Evolutionary conservation across 345 rosid species (phyloP), one percentile per base, ranked within the genome.

Genomic region (Eucalyptus cladocalyx): DNA sequence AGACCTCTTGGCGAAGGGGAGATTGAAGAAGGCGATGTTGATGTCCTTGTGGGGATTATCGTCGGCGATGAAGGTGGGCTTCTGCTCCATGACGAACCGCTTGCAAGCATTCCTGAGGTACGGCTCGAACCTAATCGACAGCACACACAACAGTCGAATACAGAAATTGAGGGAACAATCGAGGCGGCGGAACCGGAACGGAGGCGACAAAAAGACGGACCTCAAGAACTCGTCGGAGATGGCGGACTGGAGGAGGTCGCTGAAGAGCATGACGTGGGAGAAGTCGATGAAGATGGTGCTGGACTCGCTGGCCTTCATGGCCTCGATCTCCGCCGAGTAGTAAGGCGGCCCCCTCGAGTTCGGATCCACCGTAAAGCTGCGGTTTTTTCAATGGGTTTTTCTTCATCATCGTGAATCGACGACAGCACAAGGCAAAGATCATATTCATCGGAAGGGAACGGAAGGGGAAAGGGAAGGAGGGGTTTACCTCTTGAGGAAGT

Each of bases 21-120:
- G 95, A 65, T 96, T 97, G 94, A 91, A 97, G 93, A 98, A 95
- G 56, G 99, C 97, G 12, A 97, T 93, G 76, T 94, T 96, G 89
- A 97, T 93, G 87, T 97, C 99, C 94, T 95, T 96, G 90, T 95
- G 95, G 10, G 97, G 95, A 93, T 93, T 94, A 87, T 98, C 99
- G 88, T 97, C 98, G 14, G 97, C 91, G 40, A 95, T 90, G 85
- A 94, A 92, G 26, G 96, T 91, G 37, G 98, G 98, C 54, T 94
- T 94, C 90, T 93, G 91, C 89, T 97, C 98, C 95, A 94, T 93
- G 87, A 96, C 97, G 87, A 98, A 98, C 62, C 98, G 87, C 95
- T 96, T 97, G 92, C 99, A 98, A 12, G 99, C 98, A 80, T 94
- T 98, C 93, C 95, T 98, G 92, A 96, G 90, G 94, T 94, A 95